Conservation (phyloP, 75 land plant genomes). For the Larix kaempferi region DNA sequence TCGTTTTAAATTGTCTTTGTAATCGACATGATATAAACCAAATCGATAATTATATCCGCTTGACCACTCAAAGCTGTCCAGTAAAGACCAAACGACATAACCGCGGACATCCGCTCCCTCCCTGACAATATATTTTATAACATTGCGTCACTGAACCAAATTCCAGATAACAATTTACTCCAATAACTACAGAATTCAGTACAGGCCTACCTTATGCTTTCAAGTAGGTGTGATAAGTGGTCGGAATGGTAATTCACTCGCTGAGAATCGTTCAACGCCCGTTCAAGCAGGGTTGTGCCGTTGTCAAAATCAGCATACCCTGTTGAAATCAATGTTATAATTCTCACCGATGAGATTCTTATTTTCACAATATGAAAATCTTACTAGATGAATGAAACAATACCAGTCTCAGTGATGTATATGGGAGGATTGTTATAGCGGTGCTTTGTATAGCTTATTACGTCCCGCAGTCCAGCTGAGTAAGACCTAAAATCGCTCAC, state of each 20-base stretch:
- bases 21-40: constrained; percentile 52
- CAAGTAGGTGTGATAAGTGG: constrained; percentile 26
- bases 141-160: not conserved
- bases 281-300: constrained; percentile 20
- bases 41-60: constrained; percentile 45
- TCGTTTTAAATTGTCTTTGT: constrained; percentile 35
- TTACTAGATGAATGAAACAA: not conserved
- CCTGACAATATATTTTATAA: constrained; percentile 20
- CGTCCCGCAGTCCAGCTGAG: constrained; percentile 53
- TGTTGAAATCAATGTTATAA: not conserved
- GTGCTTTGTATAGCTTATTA: constrained; percentile 20
- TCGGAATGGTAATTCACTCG: constrained; percentile 44
- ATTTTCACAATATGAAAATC: too few relatives aligned
- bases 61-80: constrained; percentile 70
- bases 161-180: not conserved
- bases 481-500: constrained; percentile 55
- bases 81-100: constrained; percentile 63
- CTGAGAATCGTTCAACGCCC: constrained; percentile 37
- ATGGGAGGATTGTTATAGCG: constrained; percentile 27
- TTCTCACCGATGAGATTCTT: too few relatives aligned
- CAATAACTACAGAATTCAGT: not conserved
- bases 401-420: constrained; percentile 86
- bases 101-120: constrained; percentile 50
- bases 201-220: constrained; percentile 55
- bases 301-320: constrained; percentile 53